Base-by-base conservation (phyloP, 2,329 filamentous ascomycete genomes). In the Clarireedia paspali region DNA sequence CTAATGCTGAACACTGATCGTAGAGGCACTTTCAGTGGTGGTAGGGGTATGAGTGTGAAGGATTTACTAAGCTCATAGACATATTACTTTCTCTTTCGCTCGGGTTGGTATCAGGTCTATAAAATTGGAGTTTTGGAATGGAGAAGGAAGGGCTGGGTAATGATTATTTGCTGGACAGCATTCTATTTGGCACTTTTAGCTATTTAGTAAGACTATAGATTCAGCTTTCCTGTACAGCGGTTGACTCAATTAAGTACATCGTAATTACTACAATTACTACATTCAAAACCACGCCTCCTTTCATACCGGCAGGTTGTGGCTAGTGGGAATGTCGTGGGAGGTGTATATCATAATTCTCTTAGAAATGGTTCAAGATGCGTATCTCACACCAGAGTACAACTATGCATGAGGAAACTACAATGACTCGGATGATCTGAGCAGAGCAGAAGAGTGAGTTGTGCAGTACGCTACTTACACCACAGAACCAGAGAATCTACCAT, bases 1-100 rank as follows among this genome's bases (percentile, higher is more conserved):
- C 72, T 96, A 69, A 95, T 96, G 91, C 75, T 96, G 57, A 95
- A 91, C 62, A 83, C 78, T 53, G 90, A 94, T 68, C 81, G 89
- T 42, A 76, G 39, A 58, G 66, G 61, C 50, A 64, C 57, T 40
- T 61, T 58, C 20, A 56, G 52, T 50, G 63, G 71, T 52, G 72
- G 72, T 39, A 70, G 74, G 49, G 75, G 77, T 2, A 79, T 80
- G 74, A 81, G 77, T 67, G 78, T 81, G 5, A 74, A 73, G 53
- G 78, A 81, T 70, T 65, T 82, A 50, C 67, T 82, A 55, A 80
- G 76, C 61, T 72, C 75, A 39, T 81, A 66, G 67, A 20, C 0
- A 27, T 48, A 14, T 40, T 40, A 40, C 38, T 15, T 17, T 20
- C 2, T 12, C n/a, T 45, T 45, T 26, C 10, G 4, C 10, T 45